Evolutionary conservation across 371 early-diverging fungal species (phyloP).

Genomic region (Lichtheimia hyalospora): DNA sequence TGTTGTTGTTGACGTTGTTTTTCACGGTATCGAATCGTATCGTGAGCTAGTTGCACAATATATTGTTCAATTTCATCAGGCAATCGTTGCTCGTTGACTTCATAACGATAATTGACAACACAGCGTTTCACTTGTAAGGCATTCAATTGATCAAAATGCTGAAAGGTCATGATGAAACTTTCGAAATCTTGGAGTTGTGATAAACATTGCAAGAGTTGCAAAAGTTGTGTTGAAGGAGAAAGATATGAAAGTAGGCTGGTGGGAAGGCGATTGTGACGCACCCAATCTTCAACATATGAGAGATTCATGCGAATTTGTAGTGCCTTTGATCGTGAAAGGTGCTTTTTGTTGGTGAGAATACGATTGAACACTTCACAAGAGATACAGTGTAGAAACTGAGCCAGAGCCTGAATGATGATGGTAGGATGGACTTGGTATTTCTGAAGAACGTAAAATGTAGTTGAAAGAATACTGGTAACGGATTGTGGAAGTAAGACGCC

Average conservation of each 20-base stretch:
- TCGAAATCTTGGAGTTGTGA: constrained; percentile 63
- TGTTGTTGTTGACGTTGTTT: constrained; percentile 29
- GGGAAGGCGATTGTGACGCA: constrained; percentile 56
- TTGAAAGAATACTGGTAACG: constrained; percentile 61
- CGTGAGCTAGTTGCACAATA: constrained; percentile 63
- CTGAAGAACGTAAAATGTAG: constrained; percentile 57
- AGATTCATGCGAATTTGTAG: constrained; percentile 84
- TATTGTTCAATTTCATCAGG: constrained; percentile 72
- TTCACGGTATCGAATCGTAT: constrained; percentile 48
- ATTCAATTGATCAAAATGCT: constrained; percentile 62
- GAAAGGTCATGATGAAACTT: constrained; percentile 70
- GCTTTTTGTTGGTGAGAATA: constrained; percentile 70
- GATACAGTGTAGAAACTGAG: constrained; percentile 74
- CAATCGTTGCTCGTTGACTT: constrained; percentile 72
- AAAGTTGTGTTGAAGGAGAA: constrained; percentile 70
- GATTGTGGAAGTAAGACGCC: constrained; percentile 42
- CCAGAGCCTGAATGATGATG: constrained; percentile 21
- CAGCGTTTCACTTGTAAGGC: constrained; percentile 69
- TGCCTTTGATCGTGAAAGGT: constrained; percentile 76
- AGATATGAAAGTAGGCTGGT: constrained; percentile 41
- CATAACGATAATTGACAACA: constrained; percentile 78
- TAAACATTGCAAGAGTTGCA: constrained; percentile 79
- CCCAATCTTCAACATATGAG: constrained; percentile 82
- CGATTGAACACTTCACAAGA: constrained; percentile 81
- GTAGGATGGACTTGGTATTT: constrained; percentile 63